Evolutionary conservation across 257 asterid genomes (phyloP).

Genomic region (Rauvolfia tetraphylla): DNA sequence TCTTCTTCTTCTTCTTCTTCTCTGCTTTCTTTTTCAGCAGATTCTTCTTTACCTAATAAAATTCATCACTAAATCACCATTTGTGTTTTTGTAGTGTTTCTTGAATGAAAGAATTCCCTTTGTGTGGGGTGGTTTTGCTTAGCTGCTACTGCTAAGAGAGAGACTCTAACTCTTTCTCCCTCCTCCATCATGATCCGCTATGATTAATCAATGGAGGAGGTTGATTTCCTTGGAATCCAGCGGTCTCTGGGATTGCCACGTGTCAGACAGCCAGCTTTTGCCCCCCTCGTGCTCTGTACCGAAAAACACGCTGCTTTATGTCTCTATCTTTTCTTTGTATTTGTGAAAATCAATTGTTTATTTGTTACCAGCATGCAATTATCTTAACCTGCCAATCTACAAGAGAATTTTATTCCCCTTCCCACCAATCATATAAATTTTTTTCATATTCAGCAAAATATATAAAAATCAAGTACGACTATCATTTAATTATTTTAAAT

Average conservation of each 20-base stretch:
- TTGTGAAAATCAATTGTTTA: constrained; percentile 12
- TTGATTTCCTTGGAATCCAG: constrained; percentile 29
- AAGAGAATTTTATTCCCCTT: constrained; percentile 8
- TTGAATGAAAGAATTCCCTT: background rate
- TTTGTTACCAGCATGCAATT: constrained; percentile 20
- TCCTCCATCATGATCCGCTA: constrained; percentile 16
- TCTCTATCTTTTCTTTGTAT: constrained; percentile 35
- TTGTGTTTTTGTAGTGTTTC: background rate
- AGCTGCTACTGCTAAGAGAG: constrained; percentile 7
- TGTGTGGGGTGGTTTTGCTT: background rate
- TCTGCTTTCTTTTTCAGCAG: constrained; percentile 11
- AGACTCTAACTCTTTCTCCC: constrained; percentile 12
- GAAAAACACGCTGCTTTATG: constrained; percentile 80
- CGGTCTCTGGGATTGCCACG: constrained; percentile 37
- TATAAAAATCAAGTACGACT: no score
- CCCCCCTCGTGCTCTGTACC: constrained; percentile 59
- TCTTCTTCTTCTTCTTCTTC: constrained; percentile 5
- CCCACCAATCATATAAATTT: constrained; percentile 3
- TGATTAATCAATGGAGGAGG: constrained; percentile 18
- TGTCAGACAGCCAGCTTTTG: constrained; percentile 41
- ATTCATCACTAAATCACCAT: no score
- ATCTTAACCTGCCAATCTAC: constrained; percentile 14
- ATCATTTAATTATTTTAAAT: no score
- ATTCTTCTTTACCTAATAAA: no score
- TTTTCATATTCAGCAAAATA: background rate